A percentile compares a stretch with the other conserved stretches of the same genome.
phyloP scores from a whole-genome alignment of 2,329 filamentous ascomycete species.

The Sporothrix pseudoabietina region DNA sequence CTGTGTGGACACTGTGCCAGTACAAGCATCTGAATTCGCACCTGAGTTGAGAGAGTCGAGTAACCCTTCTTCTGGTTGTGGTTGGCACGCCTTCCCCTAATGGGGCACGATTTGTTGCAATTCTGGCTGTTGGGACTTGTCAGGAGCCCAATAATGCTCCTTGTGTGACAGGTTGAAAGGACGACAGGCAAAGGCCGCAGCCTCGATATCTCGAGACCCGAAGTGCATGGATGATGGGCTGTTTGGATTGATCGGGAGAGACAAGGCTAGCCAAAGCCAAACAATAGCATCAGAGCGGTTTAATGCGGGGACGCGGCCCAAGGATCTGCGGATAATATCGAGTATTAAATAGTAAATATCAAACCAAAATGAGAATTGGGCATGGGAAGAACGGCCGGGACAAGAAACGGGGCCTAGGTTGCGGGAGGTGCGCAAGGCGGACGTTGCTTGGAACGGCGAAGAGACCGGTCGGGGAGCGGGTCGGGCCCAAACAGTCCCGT shows the following conservation, averaged over 20 bases:
- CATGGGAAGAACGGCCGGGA: background rate
- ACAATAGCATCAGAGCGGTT: background rate
- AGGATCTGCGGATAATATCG: background rate
- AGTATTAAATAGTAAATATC: background rate
- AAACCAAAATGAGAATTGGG: background rate
- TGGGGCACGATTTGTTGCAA: background rate
- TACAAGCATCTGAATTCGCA: slow-evolving; percentile 12
- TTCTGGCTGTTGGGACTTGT: background rate
- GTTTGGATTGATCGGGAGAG: background rate
- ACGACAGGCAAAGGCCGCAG: background rate
- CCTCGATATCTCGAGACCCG: background rate
- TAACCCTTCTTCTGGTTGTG: background rate
- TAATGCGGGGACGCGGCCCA: slow-evolving; percentile 21
- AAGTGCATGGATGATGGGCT: background rate
- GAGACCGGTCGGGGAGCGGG: background rate
- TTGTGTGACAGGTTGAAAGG: background rate
- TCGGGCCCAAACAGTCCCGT: background rate
- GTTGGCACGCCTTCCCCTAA: slow-evolving; percentile 8
- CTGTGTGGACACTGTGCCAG: slow-evolving; percentile 17
- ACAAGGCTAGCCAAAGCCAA: background rate
- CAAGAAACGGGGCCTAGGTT: background rate
- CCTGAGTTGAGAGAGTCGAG: background rate
- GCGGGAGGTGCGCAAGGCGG: background rate
- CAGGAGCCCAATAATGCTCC: background rate
- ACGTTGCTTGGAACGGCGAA: background rate